Percentiles rank a stretch among this genome's conserved stretches.
Evolutionary conservation across 495 filamentous ascomycete genomes (phyloP).

Genomic region (Tuber indicum): DNA sequence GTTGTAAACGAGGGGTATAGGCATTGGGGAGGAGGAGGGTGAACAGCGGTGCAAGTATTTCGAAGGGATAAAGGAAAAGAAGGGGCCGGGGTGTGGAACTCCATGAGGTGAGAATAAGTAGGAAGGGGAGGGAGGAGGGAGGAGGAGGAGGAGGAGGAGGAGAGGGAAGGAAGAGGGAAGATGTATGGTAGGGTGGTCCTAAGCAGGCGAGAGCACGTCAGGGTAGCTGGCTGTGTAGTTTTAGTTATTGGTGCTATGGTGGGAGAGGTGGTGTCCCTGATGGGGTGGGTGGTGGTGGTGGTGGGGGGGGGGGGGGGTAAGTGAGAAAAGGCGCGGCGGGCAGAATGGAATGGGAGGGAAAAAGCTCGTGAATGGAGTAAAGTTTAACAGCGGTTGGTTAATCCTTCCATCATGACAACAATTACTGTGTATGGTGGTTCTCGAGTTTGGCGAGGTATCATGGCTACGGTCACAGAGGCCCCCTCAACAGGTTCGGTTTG

Average conservation of each 20-base stretch:
- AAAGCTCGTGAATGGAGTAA: background rate
- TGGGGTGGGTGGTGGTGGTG: background rate
- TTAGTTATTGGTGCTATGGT: slow-evolving; percentile 5
- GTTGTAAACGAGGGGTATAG: slow-evolving; percentile 35
- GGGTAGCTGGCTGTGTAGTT: slow-evolving; percentile 4
- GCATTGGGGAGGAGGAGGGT: slow-evolving; percentile 1
- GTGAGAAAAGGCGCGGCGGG: background rate
- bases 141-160: background rate
- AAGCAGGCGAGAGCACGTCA: background rate
- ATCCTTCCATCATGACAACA: background rate
- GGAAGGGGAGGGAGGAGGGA: background rate
- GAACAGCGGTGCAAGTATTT: slow-evolving; percentile 15
- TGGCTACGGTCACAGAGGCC: background rate
- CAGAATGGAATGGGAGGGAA: background rate
- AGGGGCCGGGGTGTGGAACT: slow-evolving; percentile 25
- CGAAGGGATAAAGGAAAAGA: slow-evolving; percentile 7
- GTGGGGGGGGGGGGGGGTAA: background rate
- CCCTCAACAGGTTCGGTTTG: background rate
- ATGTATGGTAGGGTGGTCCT: slow-evolving; percentile 6
- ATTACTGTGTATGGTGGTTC: background rate
- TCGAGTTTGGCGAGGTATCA: background rate
- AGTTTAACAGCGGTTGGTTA: background rate
- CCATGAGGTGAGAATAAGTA: slow-evolving; percentile 36
- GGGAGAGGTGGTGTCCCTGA: slow-evolving; percentile 1
- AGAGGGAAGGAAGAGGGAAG: slow-evolving; percentile 11